A percentile compares a stretch with the other conserved stretches of the same genome.
Conservation (phyloP, 371 early-diverging fungal genomes). For the Mucor mucedo region DNA sequence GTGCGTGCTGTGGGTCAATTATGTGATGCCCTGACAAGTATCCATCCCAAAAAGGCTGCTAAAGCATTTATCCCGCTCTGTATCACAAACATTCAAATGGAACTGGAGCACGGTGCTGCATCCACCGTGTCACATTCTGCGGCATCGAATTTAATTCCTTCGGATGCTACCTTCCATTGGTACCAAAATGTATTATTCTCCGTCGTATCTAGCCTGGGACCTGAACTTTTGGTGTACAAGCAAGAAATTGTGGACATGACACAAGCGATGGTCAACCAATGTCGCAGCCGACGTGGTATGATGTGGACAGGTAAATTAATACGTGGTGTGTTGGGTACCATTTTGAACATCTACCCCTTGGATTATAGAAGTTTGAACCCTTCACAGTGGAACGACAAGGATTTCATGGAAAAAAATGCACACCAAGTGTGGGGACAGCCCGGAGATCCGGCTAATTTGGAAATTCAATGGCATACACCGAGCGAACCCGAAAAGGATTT, state of each 20-base stretch:
- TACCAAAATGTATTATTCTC: slow-evolving; percentile 71
- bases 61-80: slow-evolving; percentile 67
- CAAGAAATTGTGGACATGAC: slow-evolving; percentile 55
- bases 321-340: slow-evolving; percentile 47
- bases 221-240: slow-evolving; percentile 58
- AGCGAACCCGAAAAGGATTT: slow-evolving; percentile 67
- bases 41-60: slow-evolving; percentile 59
- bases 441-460: slow-evolving; percentile 55
- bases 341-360: slow-evolving; percentile 58
- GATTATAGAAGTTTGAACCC: slow-evolving; percentile 55
- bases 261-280: slow-evolving; percentile 56
- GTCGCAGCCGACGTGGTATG: slow-evolving; percentile 71
- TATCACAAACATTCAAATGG: slow-evolving; percentile 60
- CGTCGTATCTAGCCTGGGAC: slow-evolving; percentile 56
- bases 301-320: slow-evolving; percentile 74
- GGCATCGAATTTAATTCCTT: slow-evolving; percentile 62
- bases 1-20: slow-evolving; percentile 67
- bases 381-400: slow-evolving; percentile 61
- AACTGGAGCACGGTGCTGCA: slow-evolving; percentile 75
- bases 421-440: slow-evolving; percentile 80
- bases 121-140: slow-evolving; percentile 58
- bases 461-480: slow-evolving; percentile 82
- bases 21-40: slow-evolving; percentile 50
- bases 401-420: slow-evolving; percentile 53
- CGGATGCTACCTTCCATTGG: slow-evolving; percentile 81